Evolutionary conservation across 306 rosid genomes (phyloP), one percentile per base, ranked within the genome.

Genomic region (Malus sieversii): DNA sequence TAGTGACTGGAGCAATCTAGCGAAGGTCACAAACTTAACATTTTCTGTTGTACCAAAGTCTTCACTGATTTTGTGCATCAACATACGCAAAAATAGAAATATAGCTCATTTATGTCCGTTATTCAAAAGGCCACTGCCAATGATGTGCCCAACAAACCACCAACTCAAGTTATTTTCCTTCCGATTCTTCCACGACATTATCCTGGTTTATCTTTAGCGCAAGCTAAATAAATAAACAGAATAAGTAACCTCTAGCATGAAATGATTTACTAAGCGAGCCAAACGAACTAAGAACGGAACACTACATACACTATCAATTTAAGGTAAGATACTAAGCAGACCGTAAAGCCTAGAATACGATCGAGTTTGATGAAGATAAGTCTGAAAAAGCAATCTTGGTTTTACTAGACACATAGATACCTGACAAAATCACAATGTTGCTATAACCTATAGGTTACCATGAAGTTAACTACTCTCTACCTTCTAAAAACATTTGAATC

Each of bases 331-430:
- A 69, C 63, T 73, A 81, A 87, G 82, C 86, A 82, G 86, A 95
- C 98, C 97, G 84, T 90, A 90, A 82, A 95, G 67, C 81, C 98
- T 97, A 78, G 89, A 81, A 86, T 95, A 90, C 38, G 97, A 97
- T 29, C 38, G 93, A n/a, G 89, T 82, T 87, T 90, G 97, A 90
- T 89, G 90, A 83, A 90, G 89, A 78, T 93, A 97, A 82, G 82
- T 90, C 84, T 95, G 96, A 85, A 95, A 97, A 88, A 90, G 97
- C 88, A 95, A 75, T 88, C 98, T 88, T 81, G 98, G 92, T 82
- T 95, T 95, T 66, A 95, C 97, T 19, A 95, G 90, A 85, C 90
- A 95, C 68, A 95, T 86, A 84, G 85, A 87, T 71, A 92, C 97
- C 97, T 95, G 86, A 73, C 55, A 76, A 82, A 70, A 77, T 45